phyloP scores from a whole-genome alignment of 768 basidiomycete genomes.

The Pleurotus djamor region DNA sequence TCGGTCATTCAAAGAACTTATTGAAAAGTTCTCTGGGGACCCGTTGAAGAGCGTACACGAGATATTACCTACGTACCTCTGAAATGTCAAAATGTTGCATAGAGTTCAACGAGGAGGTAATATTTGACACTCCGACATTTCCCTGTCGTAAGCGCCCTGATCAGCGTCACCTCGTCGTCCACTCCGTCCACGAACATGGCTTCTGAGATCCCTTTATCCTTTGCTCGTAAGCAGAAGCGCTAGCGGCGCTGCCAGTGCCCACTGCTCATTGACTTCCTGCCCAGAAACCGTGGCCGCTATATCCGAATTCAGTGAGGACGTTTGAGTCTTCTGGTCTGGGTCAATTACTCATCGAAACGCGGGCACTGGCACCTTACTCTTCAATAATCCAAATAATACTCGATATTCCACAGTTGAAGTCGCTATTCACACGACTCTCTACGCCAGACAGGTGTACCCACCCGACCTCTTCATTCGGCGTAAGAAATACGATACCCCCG shows the following conservation, averaged over 20 bases:
- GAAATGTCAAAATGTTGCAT: background rate
- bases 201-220: background rate
- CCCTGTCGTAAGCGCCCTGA: background rate
- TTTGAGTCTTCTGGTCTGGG: background rate
- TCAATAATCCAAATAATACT: background rate
- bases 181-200: background rate
- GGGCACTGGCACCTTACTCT: background rate
- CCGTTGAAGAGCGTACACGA: constrained; percentile 48
- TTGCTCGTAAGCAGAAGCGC: background rate
- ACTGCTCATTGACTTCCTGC: background rate
- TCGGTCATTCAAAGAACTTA: constrained; percentile 32
- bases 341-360: background rate
- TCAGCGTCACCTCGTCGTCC: background rate
- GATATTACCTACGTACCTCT: constrained; percentile 54
- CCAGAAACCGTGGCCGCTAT: constrained; percentile 65
- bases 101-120: background rate
- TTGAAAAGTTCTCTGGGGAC: constrained; percentile 31
- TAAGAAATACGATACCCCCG: constrained; percentile 88
- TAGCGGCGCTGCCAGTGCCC: background rate
- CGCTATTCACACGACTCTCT: constrained; percentile 89
- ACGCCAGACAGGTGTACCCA: constrained; percentile 89
- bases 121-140: background rate
- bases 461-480: constrained; percentile 82
- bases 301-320: constrained; percentile 65
- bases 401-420: constrained; percentile 75